These are phyloP conservation scores for Closterium sp. DNA, from an alignment of 139 green algal species.

Conservation along the genomic window DNA sequence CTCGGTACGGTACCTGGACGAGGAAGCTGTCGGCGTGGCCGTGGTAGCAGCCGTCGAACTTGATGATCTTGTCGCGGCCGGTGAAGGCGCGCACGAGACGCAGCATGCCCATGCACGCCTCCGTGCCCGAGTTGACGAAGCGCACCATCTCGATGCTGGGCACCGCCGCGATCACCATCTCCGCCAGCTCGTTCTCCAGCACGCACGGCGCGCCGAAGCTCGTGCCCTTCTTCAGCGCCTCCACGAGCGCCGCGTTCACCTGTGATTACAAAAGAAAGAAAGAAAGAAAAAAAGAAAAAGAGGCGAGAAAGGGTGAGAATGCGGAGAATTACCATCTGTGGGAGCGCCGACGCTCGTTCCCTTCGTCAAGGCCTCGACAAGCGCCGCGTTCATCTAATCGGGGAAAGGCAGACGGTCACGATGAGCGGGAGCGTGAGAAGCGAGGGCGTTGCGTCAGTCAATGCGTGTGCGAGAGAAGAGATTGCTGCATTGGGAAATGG, in stretches of 20 bases:
- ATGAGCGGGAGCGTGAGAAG: too few relatives aligned
- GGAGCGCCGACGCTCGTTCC: constrained; percentile 94
- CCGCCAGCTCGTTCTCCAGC: constrained; percentile 95
- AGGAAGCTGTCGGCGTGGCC: constrained; percentile 77
- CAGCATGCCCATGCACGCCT: constrained; percentile 97
- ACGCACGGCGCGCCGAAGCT: constrained; percentile 94
- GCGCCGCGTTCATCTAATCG: constrained; percentile 78
- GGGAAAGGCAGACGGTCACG: too few relatives aligned
- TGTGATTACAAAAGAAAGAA: constrained; percentile 1
- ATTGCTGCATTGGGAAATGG: too few relatives aligned
- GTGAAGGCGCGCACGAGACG: constrained; percentile 98
- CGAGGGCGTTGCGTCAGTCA: too few relatives aligned
- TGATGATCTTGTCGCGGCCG: constrained; percentile 93
- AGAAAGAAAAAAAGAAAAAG: too few relatives aligned
- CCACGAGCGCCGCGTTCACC: constrained; percentile 86
- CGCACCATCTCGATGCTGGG: constrained; percentile 98
- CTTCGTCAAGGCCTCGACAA: constrained; percentile 88
- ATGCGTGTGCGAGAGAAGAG: too few relatives aligned
- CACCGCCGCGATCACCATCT: constrained; percentile 96
- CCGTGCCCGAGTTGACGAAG: constrained; percentile 94
- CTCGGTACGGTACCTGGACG: constrained; percentile 26
- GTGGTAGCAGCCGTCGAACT: constrained; percentile 99
- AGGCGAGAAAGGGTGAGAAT: not conserved
- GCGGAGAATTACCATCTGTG: constrained; percentile 8
- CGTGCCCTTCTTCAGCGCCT: constrained; percentile 94